phyloP scores from a whole-genome alignment of 2,329 filamentous ascomycete genomes.

The Rutstroemia sp. region DNA sequence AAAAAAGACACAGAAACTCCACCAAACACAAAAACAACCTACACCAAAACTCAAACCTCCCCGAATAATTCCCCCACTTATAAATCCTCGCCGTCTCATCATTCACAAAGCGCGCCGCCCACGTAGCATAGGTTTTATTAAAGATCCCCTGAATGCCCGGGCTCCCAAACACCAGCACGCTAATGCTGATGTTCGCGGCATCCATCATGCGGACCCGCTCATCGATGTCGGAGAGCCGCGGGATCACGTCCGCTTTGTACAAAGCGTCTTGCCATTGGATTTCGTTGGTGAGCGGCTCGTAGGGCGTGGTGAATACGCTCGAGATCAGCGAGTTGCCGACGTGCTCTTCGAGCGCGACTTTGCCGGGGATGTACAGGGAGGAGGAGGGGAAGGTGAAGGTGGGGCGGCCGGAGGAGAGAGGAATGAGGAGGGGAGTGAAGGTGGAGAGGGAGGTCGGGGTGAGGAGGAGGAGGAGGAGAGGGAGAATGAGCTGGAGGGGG shows the following conservation, averaged over 20 bases:
- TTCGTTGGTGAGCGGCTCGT: neutral
- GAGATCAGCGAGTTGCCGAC: neutral
- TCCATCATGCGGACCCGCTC: conserved; percentile 15
- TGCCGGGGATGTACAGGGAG: neutral
- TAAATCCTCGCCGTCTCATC: conserved; percentile 14
- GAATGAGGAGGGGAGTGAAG: conserved; percentile 33
- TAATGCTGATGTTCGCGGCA: conserved; percentile 12
- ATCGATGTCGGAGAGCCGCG: conserved; percentile 5
- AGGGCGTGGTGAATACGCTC: neutral
- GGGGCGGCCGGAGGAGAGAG: neutral
- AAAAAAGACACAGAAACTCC: too few species aligned
- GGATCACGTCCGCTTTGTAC: neutral
- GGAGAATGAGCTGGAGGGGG: too few species aligned
- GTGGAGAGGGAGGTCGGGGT: conserved; percentile 46
- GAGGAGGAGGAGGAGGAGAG: conserved; percentile 22
- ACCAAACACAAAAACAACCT: neutral
- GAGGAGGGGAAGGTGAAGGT: neutral
- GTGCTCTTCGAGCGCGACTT: conserved; percentile 2
- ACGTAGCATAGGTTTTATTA: conserved; percentile 12
- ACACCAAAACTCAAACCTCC: conserved; percentile 20
- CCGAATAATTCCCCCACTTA: conserved; percentile 12
- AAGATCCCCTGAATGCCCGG: conserved; percentile 21
- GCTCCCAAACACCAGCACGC: conserved; percentile 8
- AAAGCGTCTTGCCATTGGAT: neutral
- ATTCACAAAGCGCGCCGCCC: conserved; percentile 15